Conservation (phyloP, 169 alveolate species). For the Eimeria necatrix region DNA sequence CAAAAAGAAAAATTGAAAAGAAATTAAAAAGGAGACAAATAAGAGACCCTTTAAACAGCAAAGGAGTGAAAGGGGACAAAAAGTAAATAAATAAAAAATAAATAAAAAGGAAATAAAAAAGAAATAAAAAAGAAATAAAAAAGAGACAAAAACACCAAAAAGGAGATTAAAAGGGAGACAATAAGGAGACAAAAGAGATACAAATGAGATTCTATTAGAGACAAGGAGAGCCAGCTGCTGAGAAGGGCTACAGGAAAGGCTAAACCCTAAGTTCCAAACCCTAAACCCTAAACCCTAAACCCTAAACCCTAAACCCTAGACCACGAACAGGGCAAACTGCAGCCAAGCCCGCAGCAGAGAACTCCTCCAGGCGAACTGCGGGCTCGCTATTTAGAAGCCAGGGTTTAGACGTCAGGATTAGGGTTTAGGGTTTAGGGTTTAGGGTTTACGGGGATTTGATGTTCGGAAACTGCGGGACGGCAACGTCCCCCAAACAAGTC, state of each 20-base stretch:
- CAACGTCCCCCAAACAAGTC: neutral
- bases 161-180: neutral
- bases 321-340: neutral
- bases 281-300: neutral
- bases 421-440: conserved; percentile 60
- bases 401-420: neutral
- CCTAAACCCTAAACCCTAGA: conserved; percentile 7
- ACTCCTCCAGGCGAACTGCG: no score
- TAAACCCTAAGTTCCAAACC: neutral
- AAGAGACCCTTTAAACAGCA: no score
- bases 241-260: no score
- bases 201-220: no score
- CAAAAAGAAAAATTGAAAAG: no score
- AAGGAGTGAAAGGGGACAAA: no score
- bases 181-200: neutral
- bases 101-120: neutral
- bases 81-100: no score
- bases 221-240: no score
- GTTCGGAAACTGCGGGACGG: conserved; percentile 3
- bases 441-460: conserved; percentile 56
- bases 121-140: neutral
- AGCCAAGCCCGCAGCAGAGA: no score
- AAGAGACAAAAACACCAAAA: neutral
- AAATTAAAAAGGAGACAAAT: no score
- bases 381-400: no score